These are phyloP conservation scores for Melanomma pulvis-pyrius DNA, from an alignment of 495 filamentous ascomycete species.

Conservation along the genomic window DNA sequence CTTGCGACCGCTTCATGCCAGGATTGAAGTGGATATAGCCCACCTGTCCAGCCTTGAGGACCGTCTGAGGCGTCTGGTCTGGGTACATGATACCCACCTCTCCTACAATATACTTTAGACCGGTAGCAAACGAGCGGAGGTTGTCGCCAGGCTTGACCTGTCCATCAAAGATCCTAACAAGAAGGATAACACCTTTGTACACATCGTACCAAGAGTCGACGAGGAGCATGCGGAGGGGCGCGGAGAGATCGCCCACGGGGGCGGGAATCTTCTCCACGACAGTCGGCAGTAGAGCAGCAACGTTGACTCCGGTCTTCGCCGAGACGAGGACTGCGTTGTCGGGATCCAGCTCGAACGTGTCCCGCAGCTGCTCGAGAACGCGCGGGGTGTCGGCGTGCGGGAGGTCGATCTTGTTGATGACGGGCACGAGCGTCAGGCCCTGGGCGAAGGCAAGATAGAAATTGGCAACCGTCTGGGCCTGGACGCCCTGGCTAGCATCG, in stretches of 20 bases:
- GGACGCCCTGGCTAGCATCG: conserved; percentile 89
- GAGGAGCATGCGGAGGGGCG: conserved; percentile 79
- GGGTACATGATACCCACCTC: conserved; percentile 98
- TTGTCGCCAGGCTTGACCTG: conserved; percentile 79
- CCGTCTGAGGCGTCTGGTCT: conserved; percentile 75
- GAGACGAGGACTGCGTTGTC: conserved; percentile 81
- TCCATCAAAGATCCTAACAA: conserved; percentile 92
- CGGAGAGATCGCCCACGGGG: conserved; percentile 70
- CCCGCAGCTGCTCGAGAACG: conserved; percentile 81
- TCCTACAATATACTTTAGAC: conserved; percentile 84
- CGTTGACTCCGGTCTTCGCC: conserved; percentile 90
- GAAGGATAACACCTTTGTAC: conserved; percentile 89
- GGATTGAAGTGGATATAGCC: conserved; percentile 97
- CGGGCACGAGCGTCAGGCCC: conserved; percentile 80
- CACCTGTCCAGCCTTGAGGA: conserved; percentile 87
- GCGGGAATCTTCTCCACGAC: conserved; percentile 84
- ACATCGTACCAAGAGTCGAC: conserved; percentile 98
- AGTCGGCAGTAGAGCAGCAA: conserved; percentile 75
- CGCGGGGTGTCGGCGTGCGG: conserved; percentile 81
- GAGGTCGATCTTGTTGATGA: conserved; percentile 95
- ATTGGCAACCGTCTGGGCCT: conserved; percentile 95
- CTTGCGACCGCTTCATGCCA: conserved; percentile 93
- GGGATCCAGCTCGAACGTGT: conserved; percentile 84
- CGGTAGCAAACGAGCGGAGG: conserved; percentile 81
- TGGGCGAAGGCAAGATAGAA: conserved; percentile 97